Evolutionary conservation across 2,329 filamentous ascomycete genomes (phyloP).

Genomic region (Claviceps purpurea): DNA sequence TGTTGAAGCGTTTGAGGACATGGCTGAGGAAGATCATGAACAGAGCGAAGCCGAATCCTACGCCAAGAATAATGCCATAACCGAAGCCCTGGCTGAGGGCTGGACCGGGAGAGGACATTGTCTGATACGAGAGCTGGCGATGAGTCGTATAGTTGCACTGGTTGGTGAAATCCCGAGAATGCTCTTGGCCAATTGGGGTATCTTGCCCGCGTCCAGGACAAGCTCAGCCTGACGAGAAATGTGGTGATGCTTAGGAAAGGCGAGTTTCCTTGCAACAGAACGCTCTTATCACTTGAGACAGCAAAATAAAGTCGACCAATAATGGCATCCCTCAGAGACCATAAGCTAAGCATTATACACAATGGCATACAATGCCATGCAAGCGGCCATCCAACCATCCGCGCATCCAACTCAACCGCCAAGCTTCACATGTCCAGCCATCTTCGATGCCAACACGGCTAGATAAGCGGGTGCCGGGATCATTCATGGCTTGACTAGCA

Average conservation of each 20-base stretch:
- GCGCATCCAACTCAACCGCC: background rate
- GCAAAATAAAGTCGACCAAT: too few relatives aligned
- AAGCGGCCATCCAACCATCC: background rate
- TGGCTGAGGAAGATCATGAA: conserved; percentile 65
- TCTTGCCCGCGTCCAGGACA: too few relatives aligned
- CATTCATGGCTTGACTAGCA: background rate
- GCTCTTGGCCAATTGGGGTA: too few relatives aligned
- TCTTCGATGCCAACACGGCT: background rate
- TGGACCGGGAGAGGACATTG: conserved; percentile 12
- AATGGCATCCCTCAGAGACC: background rate
- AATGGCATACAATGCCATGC: background rate
- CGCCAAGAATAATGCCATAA: conserved; percentile 64
- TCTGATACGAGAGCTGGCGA: background rate
- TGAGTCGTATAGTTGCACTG: too few relatives aligned
- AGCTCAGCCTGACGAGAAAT: too few relatives aligned
- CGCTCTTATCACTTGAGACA: too few relatives aligned
- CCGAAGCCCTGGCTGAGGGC: conserved; percentile 50
- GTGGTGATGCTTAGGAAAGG: too few relatives aligned
- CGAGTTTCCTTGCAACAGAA: too few relatives aligned
- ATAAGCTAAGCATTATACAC: background rate
- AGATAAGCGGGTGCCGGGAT: background rate
- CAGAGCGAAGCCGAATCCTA: conserved; percentile 62
- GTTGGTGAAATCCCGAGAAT: too few relatives aligned
- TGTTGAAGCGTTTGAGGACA: conserved; percentile 46
- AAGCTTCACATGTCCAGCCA: background rate